Evolutionary conservation across 345 rosid species (phyloP).

Genomic region (Mallotus nudiflorus): DNA sequence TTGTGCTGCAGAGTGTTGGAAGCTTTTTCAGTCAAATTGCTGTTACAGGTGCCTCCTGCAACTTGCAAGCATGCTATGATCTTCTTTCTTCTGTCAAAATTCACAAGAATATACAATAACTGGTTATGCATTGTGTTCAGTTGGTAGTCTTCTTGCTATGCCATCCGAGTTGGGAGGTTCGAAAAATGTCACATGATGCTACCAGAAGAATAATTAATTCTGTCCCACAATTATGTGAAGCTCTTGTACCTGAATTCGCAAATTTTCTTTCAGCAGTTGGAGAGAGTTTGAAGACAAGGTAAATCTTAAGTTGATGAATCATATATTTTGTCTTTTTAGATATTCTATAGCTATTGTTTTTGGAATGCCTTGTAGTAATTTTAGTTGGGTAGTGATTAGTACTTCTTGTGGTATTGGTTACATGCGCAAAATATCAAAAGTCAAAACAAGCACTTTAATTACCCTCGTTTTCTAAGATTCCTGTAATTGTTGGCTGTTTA

Average conservation of each 20-base stretch:
- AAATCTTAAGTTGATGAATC: constrained; percentile 19
- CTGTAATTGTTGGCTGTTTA: not conserved
- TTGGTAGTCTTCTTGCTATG: constrained; percentile 61
- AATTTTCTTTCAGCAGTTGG: constrained; percentile 57
- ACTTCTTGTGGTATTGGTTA: not conserved
- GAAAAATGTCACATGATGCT: constrained; percentile 61
- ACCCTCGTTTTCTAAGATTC: not conserved
- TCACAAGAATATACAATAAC: constrained; percentile 5
- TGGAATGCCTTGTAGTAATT: not conserved
- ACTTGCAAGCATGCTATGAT: constrained; percentile 9
- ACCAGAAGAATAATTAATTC: constrained; percentile 55
- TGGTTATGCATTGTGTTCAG: constrained; percentile 46
- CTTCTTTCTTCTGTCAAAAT: constrained; percentile 8
- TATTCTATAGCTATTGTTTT: not conserved
- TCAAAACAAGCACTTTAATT: not conserved
- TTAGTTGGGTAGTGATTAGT: not conserved
- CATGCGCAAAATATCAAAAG: no score
- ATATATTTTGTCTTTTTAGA: not conserved
- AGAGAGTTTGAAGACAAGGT: constrained; percentile 65
- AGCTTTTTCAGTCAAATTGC: constrained; percentile 58
- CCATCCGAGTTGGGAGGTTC: constrained; percentile 84
- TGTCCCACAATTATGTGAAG: constrained; percentile 61
- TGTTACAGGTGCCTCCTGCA: constrained; percentile 56
- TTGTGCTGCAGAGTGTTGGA: constrained; percentile 81
- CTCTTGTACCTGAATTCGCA: constrained; percentile 59